Evolutionary conservation across 2,329 filamentous ascomycete species (phyloP), one percentile per base, ranked within the genome.

Genomic region (Exophiala calicioides): DNA sequence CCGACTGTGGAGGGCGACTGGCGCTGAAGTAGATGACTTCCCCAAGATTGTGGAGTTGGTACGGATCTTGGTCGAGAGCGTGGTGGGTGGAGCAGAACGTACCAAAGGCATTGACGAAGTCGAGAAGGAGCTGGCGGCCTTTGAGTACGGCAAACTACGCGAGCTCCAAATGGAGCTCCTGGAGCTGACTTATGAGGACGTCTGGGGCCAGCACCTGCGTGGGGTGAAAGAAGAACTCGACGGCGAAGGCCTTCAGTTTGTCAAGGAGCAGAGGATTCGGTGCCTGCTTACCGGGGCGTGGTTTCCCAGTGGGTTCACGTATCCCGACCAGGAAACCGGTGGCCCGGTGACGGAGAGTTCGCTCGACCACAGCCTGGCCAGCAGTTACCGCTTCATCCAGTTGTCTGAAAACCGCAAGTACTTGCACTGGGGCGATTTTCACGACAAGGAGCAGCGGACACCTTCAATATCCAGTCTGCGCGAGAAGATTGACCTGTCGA

Each of bases 181-280:
- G 3, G 88, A 95, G 64, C 74, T 93, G 55, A 88, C 89, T 0
- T 97, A 97, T 62, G 91, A 97, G 65, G 88, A 94, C 64, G 87
- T 87, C 37, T 98, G 93, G 93, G 90, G 90, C 9, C 81, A 87
- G 53, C 90, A 97, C 68, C 76, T 98, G 20, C 81, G 81, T 55
- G 88, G 93, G 68, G 88, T 95, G n/a, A 85, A 90, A 24, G 89
- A 96, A 44, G 89, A 95, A 65, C 77, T 97, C 33, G 86, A 88
- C 58, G 84, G 91, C 60, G 93, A 98, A 67, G 90, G 91, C 8
- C 72, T 96, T 43, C 88, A 95, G 61, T 98, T 98, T 62, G 88
- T 97, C 68, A 96, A 95, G 68, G 93, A 98, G 70, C 93, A 98
- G 67, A 83, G 93, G 27, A 87, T 97, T 52, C 80, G 93, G 43